Evolutionary conservation across 441 rosid genomes (phyloP), one percentile per base, ranked within the genome.

Genomic region (Adansonia rubrostipa): DNA sequence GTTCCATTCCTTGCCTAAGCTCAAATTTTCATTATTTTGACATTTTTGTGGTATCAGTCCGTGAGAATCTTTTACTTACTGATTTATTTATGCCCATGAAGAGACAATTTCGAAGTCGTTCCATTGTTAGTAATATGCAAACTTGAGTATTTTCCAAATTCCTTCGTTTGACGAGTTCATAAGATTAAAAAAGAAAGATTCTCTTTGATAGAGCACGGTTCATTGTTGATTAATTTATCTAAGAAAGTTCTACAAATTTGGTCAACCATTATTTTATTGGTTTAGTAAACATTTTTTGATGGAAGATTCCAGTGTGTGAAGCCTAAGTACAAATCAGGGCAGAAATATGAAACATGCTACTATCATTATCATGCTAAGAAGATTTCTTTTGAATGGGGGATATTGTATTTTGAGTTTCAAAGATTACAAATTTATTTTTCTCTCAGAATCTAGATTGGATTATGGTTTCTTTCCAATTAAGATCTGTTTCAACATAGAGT

Each of bases 1-100:
- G 99, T 44, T 48, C 15, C 8, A 60, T 5, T 33, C 36, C 36
- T 33, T 33, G 36, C 93, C 14, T 6, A 2, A 10, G 20, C 4
- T 69, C 9, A 6, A 60, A 20, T 44, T 71, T 45, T 1, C n/a
- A 4, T 17, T 44, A 71, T 14, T 24, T 2, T 28, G 74, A 71
- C 73, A 0, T 68, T 20, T 20, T 47, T 42, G 10, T 45, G 1
- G 28, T 1, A 15, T 45, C 6, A 19, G 1, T 2, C 9, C 0
- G 5, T 58, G 20, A 58, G 33, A 28, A 58, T 9, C 7, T 19
- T 58, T 20, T 20, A 58, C 63, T 58, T 3, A 40, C 6, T 40
- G 6, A 40, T 5, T n/a, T 54, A 54, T n/a, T 54, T 6, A 54
- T n/a, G 20, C 20, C 60, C 20, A 5, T 54, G 20, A n/a, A 54